Percentiles rank a stretch among this genome's conserved stretches.
Evolutionary conservation across 352 stramenopile species (phyloP).

Genomic region (Lagenidium sp.): DNA sequence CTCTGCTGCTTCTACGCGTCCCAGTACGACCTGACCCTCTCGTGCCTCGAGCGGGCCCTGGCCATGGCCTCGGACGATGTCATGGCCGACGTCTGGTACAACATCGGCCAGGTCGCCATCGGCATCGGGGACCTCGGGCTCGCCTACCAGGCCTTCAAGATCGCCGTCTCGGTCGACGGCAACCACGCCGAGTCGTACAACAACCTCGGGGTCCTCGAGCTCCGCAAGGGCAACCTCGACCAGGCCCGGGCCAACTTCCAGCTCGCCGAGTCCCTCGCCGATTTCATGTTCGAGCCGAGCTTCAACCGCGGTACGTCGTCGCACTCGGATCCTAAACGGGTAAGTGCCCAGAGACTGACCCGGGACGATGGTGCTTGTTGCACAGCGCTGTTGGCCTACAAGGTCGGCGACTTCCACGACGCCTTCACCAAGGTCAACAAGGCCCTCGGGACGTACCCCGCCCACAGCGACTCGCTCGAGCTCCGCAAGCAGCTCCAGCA

Average conservation of each 20-base stretch:
- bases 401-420: constrained; percentile 88
- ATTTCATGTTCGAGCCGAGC: constrained; percentile 88
- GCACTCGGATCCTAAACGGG: not conserved
- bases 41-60: constrained; percentile 90
- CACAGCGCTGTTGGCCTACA: constrained; percentile 85
- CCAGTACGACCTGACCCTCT: constrained; percentile 93
- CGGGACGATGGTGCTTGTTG: not conserved
- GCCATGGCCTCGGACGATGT: constrained; percentile 81
- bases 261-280: constrained; percentile 62
- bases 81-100: constrained; percentile 93
- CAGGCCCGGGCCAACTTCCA: constrained; percentile 80
- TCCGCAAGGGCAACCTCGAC: constrained; percentile 85
- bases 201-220: constrained; percentile 88
- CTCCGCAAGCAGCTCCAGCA: constrained; percentile 84
- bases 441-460: constrained; percentile 66
- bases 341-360: not conserved
- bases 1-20: constrained; percentile 92
- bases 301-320: constrained; percentile 75
- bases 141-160: constrained; percentile 92
- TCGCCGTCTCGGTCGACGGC: constrained; percentile 85
- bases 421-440: constrained; percentile 81
- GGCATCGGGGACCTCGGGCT: constrained; percentile 89
- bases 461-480: constrained; percentile 84
- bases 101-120: constrained; percentile 90
- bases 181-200: constrained; percentile 90